phyloP scores from a whole-genome alignment of 1,284 basidiomycete genomes.

The Serendipita sp. region DNA sequence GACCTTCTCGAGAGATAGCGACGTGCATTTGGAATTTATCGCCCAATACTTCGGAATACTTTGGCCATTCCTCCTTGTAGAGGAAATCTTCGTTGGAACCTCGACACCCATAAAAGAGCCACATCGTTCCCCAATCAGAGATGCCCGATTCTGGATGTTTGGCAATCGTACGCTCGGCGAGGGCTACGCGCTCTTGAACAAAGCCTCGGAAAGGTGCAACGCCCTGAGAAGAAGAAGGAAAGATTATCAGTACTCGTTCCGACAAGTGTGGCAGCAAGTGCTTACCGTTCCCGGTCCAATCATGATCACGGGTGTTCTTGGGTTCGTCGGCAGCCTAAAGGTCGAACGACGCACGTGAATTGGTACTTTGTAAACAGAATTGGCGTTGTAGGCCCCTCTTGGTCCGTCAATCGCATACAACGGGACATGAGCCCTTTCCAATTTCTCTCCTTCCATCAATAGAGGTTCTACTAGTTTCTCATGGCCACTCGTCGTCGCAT shows the following conservation, averaged over 20 bases:
- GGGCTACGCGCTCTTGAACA: constrained; percentile 90
- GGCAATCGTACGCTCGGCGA: constrained; percentile 83
- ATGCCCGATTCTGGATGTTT: constrained; percentile 88
- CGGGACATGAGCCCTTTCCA: constrained; percentile 26
- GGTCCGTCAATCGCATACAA: constrained; percentile 82
- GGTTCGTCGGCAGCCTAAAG: constrained; percentile 91
- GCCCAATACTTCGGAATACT: constrained; percentile 72
- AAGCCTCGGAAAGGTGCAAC: constrained; percentile 98
- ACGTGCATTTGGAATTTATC: constrained; percentile 82
- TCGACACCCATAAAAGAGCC: constrained; percentile 93
- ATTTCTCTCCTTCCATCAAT: constrained; percentile 25
- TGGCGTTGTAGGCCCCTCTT: constrained; percentile 64
- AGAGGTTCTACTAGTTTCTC: constrained; percentile 29
- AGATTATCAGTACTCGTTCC: constrained; percentile 7
- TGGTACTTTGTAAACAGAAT: constrained; percentile 67
- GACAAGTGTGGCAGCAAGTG: constrained; percentile 15
- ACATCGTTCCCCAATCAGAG: constrained; percentile 87
- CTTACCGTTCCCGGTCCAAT: constrained; percentile 92
- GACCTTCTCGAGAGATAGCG: constrained; percentile 79
- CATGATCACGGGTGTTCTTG: constrained; percentile 98
- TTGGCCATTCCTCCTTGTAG: constrained; percentile 90
- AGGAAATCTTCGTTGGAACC: constrained; percentile 79
- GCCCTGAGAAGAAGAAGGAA: constrained; percentile 37
- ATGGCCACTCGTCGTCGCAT: constrained; percentile 42
- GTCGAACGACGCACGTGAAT: constrained; percentile 92